Percentiles rank a stretch among this genome's conserved stretches.
phyloP scores from a whole-genome alignment of 2,329 filamentous ascomycete genomes.

The Hypoxylon sp. region DNA sequence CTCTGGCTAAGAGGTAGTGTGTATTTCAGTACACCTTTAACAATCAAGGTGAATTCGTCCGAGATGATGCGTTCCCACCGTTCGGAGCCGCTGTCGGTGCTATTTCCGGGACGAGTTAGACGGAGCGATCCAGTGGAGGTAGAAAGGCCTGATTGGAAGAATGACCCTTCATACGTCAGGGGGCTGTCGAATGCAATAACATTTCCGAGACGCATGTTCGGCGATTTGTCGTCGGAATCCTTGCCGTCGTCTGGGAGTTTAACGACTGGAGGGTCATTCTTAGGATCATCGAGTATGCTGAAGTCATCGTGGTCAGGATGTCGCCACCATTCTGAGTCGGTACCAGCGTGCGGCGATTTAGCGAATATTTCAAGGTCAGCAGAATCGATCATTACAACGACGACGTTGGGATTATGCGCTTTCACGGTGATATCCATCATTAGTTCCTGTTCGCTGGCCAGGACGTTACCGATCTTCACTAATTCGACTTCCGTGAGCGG shows the following conservation, averaged over 20 bases:
- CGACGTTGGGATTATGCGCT: slow-evolving; percentile 92
- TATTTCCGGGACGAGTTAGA: slow-evolving; percentile 85
- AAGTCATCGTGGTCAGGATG: slow-evolving; percentile 53
- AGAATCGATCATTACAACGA: slow-evolving; percentile 85
- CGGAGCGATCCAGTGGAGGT: slow-evolving; percentile 86
- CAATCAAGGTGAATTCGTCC: slow-evolving; percentile 92
- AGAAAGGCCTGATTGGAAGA: slow-evolving; percentile 79
- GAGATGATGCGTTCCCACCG: slow-evolving; percentile 92
- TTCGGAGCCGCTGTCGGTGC: slow-evolving; percentile 84
- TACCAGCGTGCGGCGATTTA: slow-evolving; percentile 89
- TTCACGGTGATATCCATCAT: slow-evolving; percentile 92
- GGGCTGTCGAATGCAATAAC: slow-evolving; percentile 89
- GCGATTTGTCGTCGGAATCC: slow-evolving; percentile 71
- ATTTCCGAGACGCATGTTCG: slow-evolving; percentile 92
- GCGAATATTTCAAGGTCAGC: slow-evolving; percentile 95
- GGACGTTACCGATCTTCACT: slow-evolving; percentile 84
- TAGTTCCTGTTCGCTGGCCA: slow-evolving; percentile 93
- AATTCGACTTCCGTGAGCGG: slow-evolving; percentile 84
- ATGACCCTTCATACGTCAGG: slow-evolving; percentile 88
- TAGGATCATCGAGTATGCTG: slow-evolving; percentile 53
- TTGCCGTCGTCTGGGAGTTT: slow-evolving; percentile 23
- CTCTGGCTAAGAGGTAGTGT: slow-evolving; percentile 71
- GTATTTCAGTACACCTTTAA: slow-evolving; percentile 92
- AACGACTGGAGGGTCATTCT: slow-evolving; percentile 52
- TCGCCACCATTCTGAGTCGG: slow-evolving; percentile 71